Conservation (phyloP, 768 basidiomycete genomes). For the Boletus reticulatus region DNA sequence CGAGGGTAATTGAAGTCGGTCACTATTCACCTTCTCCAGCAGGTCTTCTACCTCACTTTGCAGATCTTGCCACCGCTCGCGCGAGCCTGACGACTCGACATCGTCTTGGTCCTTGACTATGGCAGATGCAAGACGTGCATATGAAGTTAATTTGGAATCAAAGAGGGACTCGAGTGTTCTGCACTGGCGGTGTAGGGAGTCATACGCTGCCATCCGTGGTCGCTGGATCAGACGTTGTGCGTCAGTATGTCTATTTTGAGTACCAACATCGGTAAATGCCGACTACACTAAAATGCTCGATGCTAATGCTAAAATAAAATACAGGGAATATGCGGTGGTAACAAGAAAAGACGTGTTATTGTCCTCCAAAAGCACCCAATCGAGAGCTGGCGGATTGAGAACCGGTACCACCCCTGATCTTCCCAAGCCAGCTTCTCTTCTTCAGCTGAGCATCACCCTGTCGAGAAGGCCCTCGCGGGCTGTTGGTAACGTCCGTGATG, state of each 20-base stretch:
- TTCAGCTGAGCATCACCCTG: slow-evolving; percentile 32
- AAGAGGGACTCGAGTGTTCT: slow-evolving; percentile 92
- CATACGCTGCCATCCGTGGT: slow-evolving; percentile 69
- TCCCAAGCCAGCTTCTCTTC: slow-evolving; percentile 69
- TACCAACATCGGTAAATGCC: slow-evolving; percentile 16
- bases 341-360: slow-evolving; percentile 18
- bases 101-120: slow-evolving; percentile 55
- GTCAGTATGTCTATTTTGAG: background rate
- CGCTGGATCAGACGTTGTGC: background rate
- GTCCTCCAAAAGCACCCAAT: slow-evolving; percentile 22
- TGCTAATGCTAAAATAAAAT: slow-evolving; percentile 6
- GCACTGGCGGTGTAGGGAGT: slow-evolving; percentile 87
- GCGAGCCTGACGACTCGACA: slow-evolving; percentile 67
- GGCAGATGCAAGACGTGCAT: slow-evolving; percentile 78
- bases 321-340: slow-evolving; percentile 14
- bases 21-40: slow-evolving; percentile 67
- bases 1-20: background rate
- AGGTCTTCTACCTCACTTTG: slow-evolving; percentile 87
- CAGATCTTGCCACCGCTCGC: slow-evolving; percentile 75
- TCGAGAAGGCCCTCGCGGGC: slow-evolving; percentile 40
- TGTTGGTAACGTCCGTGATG: slow-evolving; percentile 67
- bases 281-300: slow-evolving; percentile 3
- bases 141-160: slow-evolving; percentile 87
- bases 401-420: slow-evolving; percentile 49
- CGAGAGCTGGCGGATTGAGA: slow-evolving; percentile 20